phyloP scores from a whole-genome alignment of 306 rosid species.

The Cucurbita moschata region DNA sequence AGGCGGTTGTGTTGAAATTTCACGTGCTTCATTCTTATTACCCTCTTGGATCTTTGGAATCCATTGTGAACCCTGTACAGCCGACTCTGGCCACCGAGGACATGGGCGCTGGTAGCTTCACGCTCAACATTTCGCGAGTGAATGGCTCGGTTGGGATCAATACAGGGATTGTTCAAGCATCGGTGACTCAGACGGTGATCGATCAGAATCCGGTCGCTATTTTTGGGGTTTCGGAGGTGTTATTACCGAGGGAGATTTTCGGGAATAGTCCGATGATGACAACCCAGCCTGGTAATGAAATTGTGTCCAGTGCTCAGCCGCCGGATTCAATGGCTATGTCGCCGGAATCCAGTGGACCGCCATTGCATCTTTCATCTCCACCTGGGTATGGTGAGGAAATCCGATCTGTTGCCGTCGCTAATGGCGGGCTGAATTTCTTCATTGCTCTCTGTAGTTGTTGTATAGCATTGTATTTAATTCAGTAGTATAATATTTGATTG shows the following conservation, averaged over 20 bases:
- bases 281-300: constrained; percentile 23
- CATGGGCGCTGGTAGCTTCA: constrained; percentile 76
- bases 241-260: constrained; percentile 73
- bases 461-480: constrained; percentile 52
- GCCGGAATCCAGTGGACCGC: constrained; percentile 45
- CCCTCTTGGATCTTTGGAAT: constrained; percentile 75
- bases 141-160: constrained; percentile 72
- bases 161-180: constrained; percentile 64
- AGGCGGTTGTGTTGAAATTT: constrained; percentile 58
- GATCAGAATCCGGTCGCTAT: constrained; percentile 90
- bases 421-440: constrained; percentile 17
- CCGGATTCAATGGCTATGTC: constrained; percentile 34
- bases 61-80: constrained; percentile 79
- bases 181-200: constrained; percentile 77
- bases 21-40: constrained; percentile 88
- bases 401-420: constrained; percentile 25
- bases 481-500: constrained; percentile 40
- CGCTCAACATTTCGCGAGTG: constrained; percentile 67
- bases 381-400: constrained; percentile 44
- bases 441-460: constrained; percentile 53
- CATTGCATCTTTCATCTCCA: constrained; percentile 55
- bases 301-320: constrained; percentile 22
- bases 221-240: constrained; percentile 74
- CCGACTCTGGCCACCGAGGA: constrained; percentile 92
- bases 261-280: constrained; percentile 32